A percentile compares a stretch with the other conserved stretches of the same genome.
phyloP scores from a whole-genome alignment of 768 basidiomycete genomes.

The Macrolepiota dolichaula region DNA sequence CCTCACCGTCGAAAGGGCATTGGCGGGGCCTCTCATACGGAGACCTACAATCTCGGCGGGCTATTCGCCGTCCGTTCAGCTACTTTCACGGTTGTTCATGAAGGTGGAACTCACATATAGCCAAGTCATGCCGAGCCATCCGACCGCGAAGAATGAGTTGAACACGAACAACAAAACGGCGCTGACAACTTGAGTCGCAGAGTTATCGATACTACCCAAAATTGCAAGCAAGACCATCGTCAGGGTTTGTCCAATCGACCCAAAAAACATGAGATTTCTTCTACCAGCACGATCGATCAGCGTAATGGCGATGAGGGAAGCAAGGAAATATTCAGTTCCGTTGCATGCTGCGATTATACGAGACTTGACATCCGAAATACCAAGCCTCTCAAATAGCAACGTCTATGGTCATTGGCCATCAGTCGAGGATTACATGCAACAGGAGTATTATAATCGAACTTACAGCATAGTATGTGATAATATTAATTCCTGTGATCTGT shows the following conservation, averaged over 20 bases:
- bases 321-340: conserved; percentile 69
- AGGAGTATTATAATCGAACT: conserved; percentile 3
- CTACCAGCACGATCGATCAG: conserved; percentile 73
- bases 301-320: conserved; percentile 68
- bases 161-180: conserved; percentile 63
- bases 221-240: conserved; percentile 62
- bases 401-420: conserved; percentile 33
- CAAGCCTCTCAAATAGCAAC: conserved; percentile 54
- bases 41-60: conserved; percentile 66
- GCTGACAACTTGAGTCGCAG: conserved; percentile 46
- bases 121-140: conserved; percentile 74
- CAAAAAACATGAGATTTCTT: conserved; percentile 67
- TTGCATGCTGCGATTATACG: conserved; percentile 65
- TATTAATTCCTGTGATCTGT: conserved; percentile 58
- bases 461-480: conserved; percentile 57
- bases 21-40: conserved; percentile 59
- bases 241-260: conserved; percentile 55
- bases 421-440: neutral
- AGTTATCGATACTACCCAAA: conserved; percentile 48
- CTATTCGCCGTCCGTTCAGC: conserved; percentile 22
- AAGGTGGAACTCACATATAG: conserved; percentile 46
- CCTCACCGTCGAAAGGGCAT: conserved; percentile 53
- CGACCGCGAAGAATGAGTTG: conserved; percentile 68
- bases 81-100: neutral
- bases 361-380: conserved; percentile 53